Evolutionary conservation across 1,284 basidiomycete genomes (phyloP).

Genomic region (Tetrapyrgos nigripes): DNA sequence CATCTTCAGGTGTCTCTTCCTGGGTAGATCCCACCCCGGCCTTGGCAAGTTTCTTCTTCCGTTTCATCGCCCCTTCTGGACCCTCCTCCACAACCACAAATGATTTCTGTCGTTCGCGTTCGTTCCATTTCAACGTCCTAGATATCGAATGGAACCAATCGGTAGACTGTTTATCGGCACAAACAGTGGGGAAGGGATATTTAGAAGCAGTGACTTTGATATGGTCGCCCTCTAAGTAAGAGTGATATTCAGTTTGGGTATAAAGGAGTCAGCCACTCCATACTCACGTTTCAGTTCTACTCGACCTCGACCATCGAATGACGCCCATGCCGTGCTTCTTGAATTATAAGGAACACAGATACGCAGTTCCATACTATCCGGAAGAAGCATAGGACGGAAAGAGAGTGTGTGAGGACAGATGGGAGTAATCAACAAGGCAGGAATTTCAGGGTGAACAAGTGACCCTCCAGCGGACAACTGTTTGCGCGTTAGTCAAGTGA

Average conservation of each 20-base stretch:
- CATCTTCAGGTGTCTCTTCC: constrained; percentile 46
- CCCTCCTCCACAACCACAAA: constrained; percentile 97
- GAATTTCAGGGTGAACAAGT: constrained; percentile 97
- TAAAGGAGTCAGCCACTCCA: constrained; percentile 39
- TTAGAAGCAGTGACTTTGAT: constrained; percentile 98
- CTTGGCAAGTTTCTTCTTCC: constrained; percentile 26
- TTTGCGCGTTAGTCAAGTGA: constrained; percentile 9
- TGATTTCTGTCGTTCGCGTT: constrained; percentile 95
- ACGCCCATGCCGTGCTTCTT: constrained; percentile 97
- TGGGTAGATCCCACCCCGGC: constrained; percentile 28
- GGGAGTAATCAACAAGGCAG: constrained; percentile 94
- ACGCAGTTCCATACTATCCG: constrained; percentile 98
- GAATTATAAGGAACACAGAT: constrained; percentile 99
- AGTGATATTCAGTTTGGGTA: constrained; percentile 7
- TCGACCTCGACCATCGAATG: constrained; percentile 96
- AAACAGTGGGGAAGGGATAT: constrained; percentile 99
- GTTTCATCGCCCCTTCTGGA: constrained; percentile 52
- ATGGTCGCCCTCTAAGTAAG: constrained; percentile 89
- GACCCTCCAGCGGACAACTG: constrained; percentile 97
- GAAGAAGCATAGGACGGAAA: constrained; percentile 98
- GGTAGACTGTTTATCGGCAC: constrained; percentile 95
- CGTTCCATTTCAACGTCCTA: constrained; percentile 97
- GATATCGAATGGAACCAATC: constrained; percentile 99
- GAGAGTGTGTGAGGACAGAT: constrained; percentile 99
- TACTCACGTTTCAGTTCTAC: constrained; percentile 94